Base-by-base conservation (phyloP, 2,329 filamentous ascomycete species). In the Neopestalotiopsis rosae region DNA sequence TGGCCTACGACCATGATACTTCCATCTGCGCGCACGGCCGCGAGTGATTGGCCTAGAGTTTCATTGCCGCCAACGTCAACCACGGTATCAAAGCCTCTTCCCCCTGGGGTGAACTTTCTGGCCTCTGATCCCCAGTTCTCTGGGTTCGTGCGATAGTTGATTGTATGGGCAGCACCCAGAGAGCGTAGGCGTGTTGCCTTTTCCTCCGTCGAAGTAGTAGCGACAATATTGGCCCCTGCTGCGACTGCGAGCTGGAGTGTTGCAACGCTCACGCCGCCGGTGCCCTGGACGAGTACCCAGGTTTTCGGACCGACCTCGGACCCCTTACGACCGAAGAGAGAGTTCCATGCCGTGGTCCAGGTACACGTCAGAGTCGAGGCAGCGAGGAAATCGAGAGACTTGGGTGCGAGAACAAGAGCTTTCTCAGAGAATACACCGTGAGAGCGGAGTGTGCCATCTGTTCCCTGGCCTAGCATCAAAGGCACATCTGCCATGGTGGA, bases 11-110 rank as follows among this genome's bases (percentile, higher is more conserved):
- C 56, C 2, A 71, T 69, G 28, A 84, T 69, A 4, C 80, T n/a
- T 0, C 81, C 81, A 14, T 80, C 76, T 0, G 74, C 67, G 0
- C 76, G 72, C 0, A 89, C 79, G 1, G 86, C 85, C 71, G 85
- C 85, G 56, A 91, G 79, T 2, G 83, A 85, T 75, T 91, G 84
- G 3, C 80, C 73, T 71, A 92, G 83, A 0, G 90, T 92, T n/a
- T 82, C 84, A 0, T 88, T 82, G 0, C 91, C 91, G 13, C 89
- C 91, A n/a, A 92, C 86, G 73, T 93, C 91, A 52, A 92, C 74
- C 52, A 93, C 81, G 70, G 90, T 83, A 73, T 92, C 86, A 7
- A 91, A 87, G 13, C 91, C 91, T 1, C 73, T 74, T 1, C 82
- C 82, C 0, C 81, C 77, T 0, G 80, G 79, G 0, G 82, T 84